phyloP scores from a whole-genome alignment of 805 yeast species.

The Wickerhamia fluorescens region DNA sequence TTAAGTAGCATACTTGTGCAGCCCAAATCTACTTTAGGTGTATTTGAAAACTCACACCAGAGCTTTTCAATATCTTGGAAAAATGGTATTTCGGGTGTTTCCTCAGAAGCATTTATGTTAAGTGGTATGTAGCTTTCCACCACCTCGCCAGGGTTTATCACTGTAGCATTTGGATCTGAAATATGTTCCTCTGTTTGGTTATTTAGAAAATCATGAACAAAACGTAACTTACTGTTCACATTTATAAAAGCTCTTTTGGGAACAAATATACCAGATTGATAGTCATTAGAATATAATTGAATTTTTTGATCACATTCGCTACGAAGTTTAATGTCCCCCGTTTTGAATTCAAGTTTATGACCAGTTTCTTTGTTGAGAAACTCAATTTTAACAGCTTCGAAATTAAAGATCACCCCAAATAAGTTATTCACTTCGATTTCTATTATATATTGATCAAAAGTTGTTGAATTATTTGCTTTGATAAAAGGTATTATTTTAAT shows the following conservation, averaged over 20 bases:
- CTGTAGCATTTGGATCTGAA: background rate
- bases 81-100: conserved; percentile 3
- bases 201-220: background rate
- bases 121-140: too few species aligned
- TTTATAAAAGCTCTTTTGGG: background rate
- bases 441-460: conserved; percentile 30
- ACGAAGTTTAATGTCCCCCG: conserved; percentile 4
- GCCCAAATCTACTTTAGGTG: conserved; percentile 22
- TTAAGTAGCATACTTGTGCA: conserved; percentile 17
- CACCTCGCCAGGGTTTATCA: too few species aligned
- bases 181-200: background rate
- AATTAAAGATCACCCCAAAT: conserved; percentile 16
- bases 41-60: conserved; percentile 20
- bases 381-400: conserved; percentile 14
- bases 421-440: conserved; percentile 25
- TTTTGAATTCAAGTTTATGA: conserved; percentile 6
- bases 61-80: conserved; percentile 16
- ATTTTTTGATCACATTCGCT: conserved; percentile 8
- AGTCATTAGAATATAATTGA: conserved; percentile 15
- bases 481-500: conserved; percentile 31
- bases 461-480: conserved; percentile 15
- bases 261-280: conserved; percentile 30
- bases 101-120: too few species aligned
- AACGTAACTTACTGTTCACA: conserved; percentile 8
- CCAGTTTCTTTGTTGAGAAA: conserved; percentile 10